A percentile compares a stretch with the other conserved stretches of the same genome.
These are phyloP conservation scores for Fusarium acutatum DNA, from an alignment of 2,329 filamentous ascomycete species.

Conservation along the genomic window DNA sequence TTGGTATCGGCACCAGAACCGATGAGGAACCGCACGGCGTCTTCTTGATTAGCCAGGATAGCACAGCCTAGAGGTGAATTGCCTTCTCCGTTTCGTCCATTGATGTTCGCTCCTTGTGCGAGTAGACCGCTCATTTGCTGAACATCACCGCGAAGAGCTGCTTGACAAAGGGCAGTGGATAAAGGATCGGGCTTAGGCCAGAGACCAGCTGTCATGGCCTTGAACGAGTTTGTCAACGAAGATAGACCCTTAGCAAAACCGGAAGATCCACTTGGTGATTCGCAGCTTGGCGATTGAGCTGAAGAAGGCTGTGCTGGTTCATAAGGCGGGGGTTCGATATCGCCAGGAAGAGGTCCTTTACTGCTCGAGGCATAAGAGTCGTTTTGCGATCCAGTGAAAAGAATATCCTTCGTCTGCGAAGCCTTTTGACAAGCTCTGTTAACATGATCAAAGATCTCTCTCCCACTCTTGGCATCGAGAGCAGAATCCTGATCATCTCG, in stretches of 20 bases:
- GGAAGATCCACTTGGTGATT: constrained; percentile 13
- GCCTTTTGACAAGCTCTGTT: constrained; percentile 26
- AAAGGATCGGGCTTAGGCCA: constrained; percentile 49
- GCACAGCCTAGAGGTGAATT: constrained; percentile 48
- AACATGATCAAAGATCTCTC: constrained; percentile 31
- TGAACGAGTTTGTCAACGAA: constrained; percentile 47
- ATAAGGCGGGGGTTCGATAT: constrained; percentile 40
- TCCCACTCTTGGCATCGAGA: constrained; percentile 28
- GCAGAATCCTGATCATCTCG: constrained; percentile 39
- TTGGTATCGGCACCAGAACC: constrained; percentile 43
- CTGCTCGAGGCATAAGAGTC: constrained; percentile 23
- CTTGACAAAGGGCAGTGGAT: constrained; percentile 49
- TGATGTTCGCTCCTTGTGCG: constrained; percentile 47
- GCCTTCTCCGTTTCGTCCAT: constrained; percentile 49
- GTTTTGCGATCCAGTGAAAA: constrained; percentile 5
- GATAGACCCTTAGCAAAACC: constrained; percentile 37
- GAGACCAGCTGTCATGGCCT: constrained; percentile 46
- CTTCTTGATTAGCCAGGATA: constrained; percentile 43
- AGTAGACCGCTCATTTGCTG: constrained; percentile 46
- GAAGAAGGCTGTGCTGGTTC: constrained; percentile 23
- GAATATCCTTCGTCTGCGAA: constrained; percentile 26
- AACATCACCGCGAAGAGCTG: constrained; percentile 45
- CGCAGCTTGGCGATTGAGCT: background rate
- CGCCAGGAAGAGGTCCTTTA: constrained; percentile 11
- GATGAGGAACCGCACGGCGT: constrained; percentile 46